Conservation (phyloP, 768 basidiomycete genomes). For the Hericium rajendrae region DNA sequence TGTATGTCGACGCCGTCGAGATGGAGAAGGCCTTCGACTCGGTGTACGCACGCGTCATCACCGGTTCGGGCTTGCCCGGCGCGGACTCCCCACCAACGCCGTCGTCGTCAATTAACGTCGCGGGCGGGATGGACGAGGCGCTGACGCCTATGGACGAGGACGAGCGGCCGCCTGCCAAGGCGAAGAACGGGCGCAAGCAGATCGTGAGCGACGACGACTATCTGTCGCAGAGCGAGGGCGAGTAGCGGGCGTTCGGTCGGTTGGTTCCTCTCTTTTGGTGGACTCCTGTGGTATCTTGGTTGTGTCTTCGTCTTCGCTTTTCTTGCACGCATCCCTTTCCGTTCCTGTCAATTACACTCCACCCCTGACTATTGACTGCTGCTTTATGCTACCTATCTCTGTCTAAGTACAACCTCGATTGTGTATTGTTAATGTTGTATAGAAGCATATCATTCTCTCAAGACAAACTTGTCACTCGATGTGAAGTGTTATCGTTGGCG, state of each 20-base stretch:
- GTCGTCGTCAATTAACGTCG: constrained; percentile 28
- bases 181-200: constrained; percentile 58
- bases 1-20: constrained; percentile 88
- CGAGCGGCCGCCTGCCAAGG: constrained; percentile 49
- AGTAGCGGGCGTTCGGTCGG: constrained; percentile 22
- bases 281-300: not conserved
- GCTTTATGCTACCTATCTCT: not conserved
- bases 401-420: not conserved
- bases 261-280: not conserved
- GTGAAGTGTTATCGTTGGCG: not conserved
- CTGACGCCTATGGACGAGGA: constrained; percentile 71
- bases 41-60: constrained; percentile 53
- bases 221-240: constrained; percentile 70
- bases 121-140: constrained; percentile 51
- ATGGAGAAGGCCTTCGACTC: constrained; percentile 85
- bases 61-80: constrained; percentile 67
- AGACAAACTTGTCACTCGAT: too few species aligned
- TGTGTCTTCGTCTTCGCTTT: not conserved
- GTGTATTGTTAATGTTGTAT: constrained; percentile 1
- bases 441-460: not conserved
- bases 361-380: not conserved
- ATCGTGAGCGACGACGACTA: constrained; percentile 60
- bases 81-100: constrained; percentile 35
- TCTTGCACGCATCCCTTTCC: not conserved
- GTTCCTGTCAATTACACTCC: not conserved